Evolutionary conservation across 225 moss, liverwort and hornwort genomes (phyloP).

Genomic region (Bryoerythrophyllum caledonicum): DNA sequence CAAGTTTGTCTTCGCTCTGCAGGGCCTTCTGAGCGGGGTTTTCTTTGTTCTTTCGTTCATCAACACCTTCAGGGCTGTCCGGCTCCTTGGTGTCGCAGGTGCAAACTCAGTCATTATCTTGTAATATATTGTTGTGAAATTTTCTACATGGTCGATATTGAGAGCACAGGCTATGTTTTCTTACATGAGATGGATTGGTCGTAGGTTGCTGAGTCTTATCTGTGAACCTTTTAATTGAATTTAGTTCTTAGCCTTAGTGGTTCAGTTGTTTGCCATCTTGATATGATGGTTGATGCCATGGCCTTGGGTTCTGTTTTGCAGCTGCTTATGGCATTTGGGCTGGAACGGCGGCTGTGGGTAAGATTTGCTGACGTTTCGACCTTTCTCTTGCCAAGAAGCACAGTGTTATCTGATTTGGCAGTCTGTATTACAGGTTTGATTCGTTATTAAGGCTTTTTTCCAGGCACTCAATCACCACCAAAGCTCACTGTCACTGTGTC

Average conservation of each 20-base stretch:
- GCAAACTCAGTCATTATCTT: slow-evolving; percentile 5
- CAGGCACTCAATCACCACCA: background rate
- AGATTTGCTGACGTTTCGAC: slow-evolving; percentile 28
- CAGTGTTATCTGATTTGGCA: slow-evolving; percentile 12
- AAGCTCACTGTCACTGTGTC: background rate
- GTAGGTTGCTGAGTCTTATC: slow-evolving; percentile 5
- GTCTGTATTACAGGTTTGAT: background rate
- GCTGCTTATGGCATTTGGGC: slow-evolving; percentile 66
- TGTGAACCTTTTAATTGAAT: slow-evolving; percentile 4
- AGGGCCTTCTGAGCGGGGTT: slow-evolving; percentile 69
- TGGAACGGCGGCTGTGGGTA: slow-evolving; percentile 57
- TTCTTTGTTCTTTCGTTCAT: slow-evolving; percentile 64
- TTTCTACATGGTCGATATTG: background rate
- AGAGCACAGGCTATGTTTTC: background rate
- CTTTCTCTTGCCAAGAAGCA: slow-evolving; percentile 11
- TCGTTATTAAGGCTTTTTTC: background rate
- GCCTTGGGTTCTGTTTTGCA: slow-evolving; percentile 34
- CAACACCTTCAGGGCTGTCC: slow-evolving; percentile 64
- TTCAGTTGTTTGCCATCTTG: background rate
- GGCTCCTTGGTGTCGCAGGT: slow-evolving; percentile 74
- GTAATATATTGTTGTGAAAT: background rate
- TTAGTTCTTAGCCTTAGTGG: background rate
- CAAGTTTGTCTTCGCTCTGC: slow-evolving; percentile 52
- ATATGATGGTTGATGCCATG: slow-evolving; percentile 1
- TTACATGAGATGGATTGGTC: slow-evolving; percentile 14